Base-by-base conservation (phyloP, 768 basidiomycete genomes). In the Pisolithus tinctorius region DNA sequence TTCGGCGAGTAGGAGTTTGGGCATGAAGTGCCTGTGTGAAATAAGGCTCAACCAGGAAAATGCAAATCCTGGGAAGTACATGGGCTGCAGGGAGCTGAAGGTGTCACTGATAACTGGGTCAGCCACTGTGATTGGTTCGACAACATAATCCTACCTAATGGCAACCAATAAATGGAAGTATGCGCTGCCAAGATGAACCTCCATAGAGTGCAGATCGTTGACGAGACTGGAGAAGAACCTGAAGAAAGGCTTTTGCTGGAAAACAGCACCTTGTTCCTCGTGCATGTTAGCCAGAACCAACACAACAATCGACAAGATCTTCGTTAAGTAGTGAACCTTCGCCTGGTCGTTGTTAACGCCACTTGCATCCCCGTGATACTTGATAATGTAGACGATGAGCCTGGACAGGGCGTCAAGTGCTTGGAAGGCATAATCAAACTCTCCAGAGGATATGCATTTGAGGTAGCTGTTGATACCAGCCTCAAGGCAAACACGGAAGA, bases 11-110 rank as follows among this genome's bases (percentile, higher is more conserved):
- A 98, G 75, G 43, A 99, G 69, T 66, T 96, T 95, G 13, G 96
- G 94, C 93, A 99, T 94, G 79, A 98, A 96, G 52, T 92, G 74
- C 49, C 95, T 79, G 70, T 98, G 96, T 23, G 96, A 97, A 63
- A 99, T 84, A 42, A 98, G 77, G 56, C 87, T 88, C 78, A 97
- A 84, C 95, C 95, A 99, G 14, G 93, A 95, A 71, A 98, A 99
- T 1, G 94, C 88, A 68, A 99, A 99, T 8, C 93, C 91, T 16
- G 96, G 96, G 74, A 97, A 98, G 70, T 91, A 93, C 5, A 86
- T 86, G 7, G 96, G 96, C 64, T 98, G 95, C 52, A 96, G 73
- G 41, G 94, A 96, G 65, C 93, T 95, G 67, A 97, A 84, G 3
- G 92, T 92, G 64, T 97, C 94, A 64, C 94, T 95, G 55, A 29